These are phyloP conservation scores for Ustilago xerochloae DNA, from an alignment of 1,284 basidiomycete genomes.

Conservation along the genomic window DNA sequence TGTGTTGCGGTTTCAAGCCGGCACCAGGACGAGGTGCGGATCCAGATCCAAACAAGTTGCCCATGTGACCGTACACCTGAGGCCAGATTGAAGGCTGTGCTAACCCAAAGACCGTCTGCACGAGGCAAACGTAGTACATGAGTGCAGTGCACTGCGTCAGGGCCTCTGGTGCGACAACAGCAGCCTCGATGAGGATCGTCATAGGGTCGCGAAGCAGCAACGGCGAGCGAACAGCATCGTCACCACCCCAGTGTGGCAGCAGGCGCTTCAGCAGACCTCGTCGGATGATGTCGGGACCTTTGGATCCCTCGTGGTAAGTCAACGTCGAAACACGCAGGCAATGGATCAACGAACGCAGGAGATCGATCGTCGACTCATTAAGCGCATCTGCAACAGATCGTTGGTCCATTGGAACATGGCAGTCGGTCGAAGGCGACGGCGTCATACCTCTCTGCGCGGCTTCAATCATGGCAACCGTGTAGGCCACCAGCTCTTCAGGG, in stretches of 20 bases:
- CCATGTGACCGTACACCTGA: constrained; percentile 46
- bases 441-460: constrained; percentile 58
- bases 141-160: constrained; percentile 64
- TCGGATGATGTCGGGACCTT: constrained; percentile 52
- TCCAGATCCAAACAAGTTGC: constrained; percentile 25
- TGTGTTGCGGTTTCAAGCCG: constrained; percentile 33
- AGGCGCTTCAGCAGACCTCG: constrained; percentile 65
- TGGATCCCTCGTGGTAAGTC: constrained; percentile 38
- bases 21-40: constrained; percentile 35
- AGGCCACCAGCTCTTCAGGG: constrained; percentile 65
- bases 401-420: constrained; percentile 26
- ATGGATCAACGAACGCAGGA: constrained; percentile 59
- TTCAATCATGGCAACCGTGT: constrained; percentile 66
- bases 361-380: constrained; percentile 47
- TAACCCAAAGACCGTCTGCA: constrained; percentile 66
- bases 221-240: constrained; percentile 62
- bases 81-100: constrained; percentile 66
- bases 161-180: constrained; percentile 57
- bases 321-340: constrained; percentile 48
- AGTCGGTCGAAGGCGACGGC: constrained; percentile 43
- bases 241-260: constrained; percentile 65
- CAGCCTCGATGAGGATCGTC: constrained; percentile 64
- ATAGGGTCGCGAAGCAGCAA: constrained; percentile 64
- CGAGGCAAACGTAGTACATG: constrained; percentile 65
- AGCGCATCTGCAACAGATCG: constrained; percentile 51